Base-by-base conservation (phyloP, 169 alveolate genomes). In the Plasmodium vinckei region DNA sequence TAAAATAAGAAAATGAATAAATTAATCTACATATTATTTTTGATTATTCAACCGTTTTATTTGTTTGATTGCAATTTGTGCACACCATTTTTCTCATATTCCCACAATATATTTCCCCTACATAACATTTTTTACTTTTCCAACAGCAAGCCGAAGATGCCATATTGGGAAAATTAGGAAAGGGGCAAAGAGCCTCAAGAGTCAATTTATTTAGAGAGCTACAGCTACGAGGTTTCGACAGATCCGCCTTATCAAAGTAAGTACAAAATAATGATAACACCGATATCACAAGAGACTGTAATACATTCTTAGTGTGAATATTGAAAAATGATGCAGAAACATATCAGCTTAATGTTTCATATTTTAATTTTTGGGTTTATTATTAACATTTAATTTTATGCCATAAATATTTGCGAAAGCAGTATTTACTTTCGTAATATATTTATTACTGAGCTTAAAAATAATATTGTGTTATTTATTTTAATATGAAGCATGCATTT, bases 111-210 rank as follows among this genome's bases (percentile, higher is more conserved):
- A 23, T 46, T 42, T 59, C 44, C 57, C 53, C 65, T 19, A 25
- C 42, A 3, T 33, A 33, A 33, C 4, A 2, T 33, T 79, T 42
- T 33, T 68, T 17, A 17, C 51, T 44, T n/a, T 64, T 51, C 15
- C 23, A 65, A 44, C 79, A 95, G 95, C 95, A 92, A 63, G 96
- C 95, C 51, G 97, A 95, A 69, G 97, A 95, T 56, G 94, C 94
- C 25, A 93, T 95, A 25, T 73, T 95, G 88, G 94, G 94, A 5
- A 87, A 94, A 47, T 94, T 95, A 7, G 95, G 92, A 61, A 94
- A 89, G 72, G 97, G 97, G 15, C 96, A 95, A 61, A 75, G 97
- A 15, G 94, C 94, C 9, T 88, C 95, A 39, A 88, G 97, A 21
- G 92, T 94, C 54, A 93, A 87, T 73, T 92, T 95, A 42, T 63